These are phyloP conservation scores for Candida oleophila DNA, from an alignment of 805 yeast genomes.

Conservation along the genomic window DNA sequence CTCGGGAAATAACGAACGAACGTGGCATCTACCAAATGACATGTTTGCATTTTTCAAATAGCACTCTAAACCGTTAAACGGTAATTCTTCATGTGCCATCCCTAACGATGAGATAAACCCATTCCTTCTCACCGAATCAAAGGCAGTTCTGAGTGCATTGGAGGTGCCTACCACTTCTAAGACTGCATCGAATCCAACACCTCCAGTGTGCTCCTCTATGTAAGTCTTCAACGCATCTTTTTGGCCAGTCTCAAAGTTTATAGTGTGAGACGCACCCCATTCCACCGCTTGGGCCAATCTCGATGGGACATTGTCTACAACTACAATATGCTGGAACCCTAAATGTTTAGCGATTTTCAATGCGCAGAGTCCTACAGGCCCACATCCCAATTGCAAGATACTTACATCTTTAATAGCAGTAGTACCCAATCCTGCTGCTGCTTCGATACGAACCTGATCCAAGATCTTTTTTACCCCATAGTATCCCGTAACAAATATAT, in stretches of 20 bases:
- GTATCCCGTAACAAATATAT: slow-evolving; percentile 64
- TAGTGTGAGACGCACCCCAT: slow-evolving; percentile 50
- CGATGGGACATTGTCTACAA: slow-evolving; percentile 49
- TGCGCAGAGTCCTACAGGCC: slow-evolving; percentile 61
- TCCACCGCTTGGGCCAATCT: slow-evolving; percentile 43
- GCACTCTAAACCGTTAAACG: slow-evolving; percentile 57
- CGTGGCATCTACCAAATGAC: slow-evolving; percentile 66
- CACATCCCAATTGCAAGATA: slow-evolving; percentile 56
- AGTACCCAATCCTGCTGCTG: slow-evolving; percentile 17
- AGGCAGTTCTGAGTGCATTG: slow-evolving; percentile 50
- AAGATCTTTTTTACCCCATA: slow-evolving; percentile 54
- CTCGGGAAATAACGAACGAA: slow-evolving; percentile 54
- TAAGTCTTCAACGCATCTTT: slow-evolving; percentile 20
- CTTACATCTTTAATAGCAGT: slow-evolving; percentile 25
- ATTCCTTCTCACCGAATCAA: slow-evolving; percentile 53
- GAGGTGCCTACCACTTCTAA: slow-evolving; percentile 61
- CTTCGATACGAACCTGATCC: slow-evolving; percentile 34
- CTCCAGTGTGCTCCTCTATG: slow-evolving; percentile 36
- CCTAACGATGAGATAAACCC: slow-evolving; percentile 61
- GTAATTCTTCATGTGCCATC: slow-evolving; percentile 57
- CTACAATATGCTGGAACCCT: slow-evolving; percentile 46
- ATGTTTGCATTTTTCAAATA: slow-evolving; percentile 55
- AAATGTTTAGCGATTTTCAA: slow-evolving; percentile 42
- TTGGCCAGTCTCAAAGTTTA: slow-evolving; percentile 41
- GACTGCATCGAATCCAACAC: slow-evolving; percentile 58